Evolutionary conservation across 75 land plant species (phyloP).

Genomic region (Isoetes taiwanensis): DNA sequence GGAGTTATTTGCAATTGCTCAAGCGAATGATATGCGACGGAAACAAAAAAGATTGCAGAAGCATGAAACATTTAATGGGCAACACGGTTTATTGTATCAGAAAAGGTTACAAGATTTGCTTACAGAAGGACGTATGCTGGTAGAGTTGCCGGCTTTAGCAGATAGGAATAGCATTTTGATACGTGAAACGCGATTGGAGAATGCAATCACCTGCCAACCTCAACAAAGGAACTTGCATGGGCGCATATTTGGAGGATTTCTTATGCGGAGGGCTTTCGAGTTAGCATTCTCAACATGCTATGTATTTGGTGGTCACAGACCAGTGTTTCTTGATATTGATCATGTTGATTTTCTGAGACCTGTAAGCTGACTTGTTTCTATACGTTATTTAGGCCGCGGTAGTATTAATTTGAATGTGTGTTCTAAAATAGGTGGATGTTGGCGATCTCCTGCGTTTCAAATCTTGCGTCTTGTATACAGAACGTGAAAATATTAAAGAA

Average conservation of each 20-base stretch:
- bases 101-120: slow-evolving; percentile 39
- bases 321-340: slow-evolving; percentile 86
- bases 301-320: slow-evolving; percentile 72
- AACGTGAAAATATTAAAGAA: slow-evolving; percentile 42
- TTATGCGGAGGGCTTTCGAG: slow-evolving; percentile 90
- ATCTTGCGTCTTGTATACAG: slow-evolving; percentile 81
- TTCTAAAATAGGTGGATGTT: slow-evolving; percentile 67
- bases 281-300: slow-evolving; percentile 87
- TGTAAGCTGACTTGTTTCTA: slow-evolving; percentile 28
- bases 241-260: slow-evolving; percentile 89
- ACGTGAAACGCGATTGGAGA: slow-evolving; percentile 66
- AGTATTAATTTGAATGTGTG: background rate
- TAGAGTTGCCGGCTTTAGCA: slow-evolving; percentile 91
- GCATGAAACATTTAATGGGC: slow-evolving; percentile 21
- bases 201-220: slow-evolving; percentile 84
- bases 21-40: slow-evolving; percentile 39
- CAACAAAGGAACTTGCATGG: slow-evolving; percentile 96
- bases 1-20: slow-evolving; percentile 37
- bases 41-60: slow-evolving; percentile 41
- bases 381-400: background rate
- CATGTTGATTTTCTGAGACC: slow-evolving; percentile 91
- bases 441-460: slow-evolving; percentile 84
- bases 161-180: slow-evolving; percentile 79
- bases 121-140: slow-evolving; percentile 65
- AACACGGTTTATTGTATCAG: slow-evolving; percentile 18